Evolutionary conservation across 306 rosid species (phyloP), one percentile per base, ranked within the genome.

Genomic region (Casuarina cunninghamiana): DNA sequence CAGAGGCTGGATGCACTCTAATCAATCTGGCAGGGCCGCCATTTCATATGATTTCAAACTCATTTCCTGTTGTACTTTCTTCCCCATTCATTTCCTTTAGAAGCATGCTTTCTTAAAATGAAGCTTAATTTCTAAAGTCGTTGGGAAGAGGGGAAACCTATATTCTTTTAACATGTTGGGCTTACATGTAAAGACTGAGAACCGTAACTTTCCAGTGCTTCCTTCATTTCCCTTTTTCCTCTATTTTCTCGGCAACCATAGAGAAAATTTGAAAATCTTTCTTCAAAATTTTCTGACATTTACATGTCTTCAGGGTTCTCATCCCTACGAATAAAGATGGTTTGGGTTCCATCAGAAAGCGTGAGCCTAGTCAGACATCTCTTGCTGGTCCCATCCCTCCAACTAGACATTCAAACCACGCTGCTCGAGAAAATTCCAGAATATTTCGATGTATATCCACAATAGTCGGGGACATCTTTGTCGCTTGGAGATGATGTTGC

Each of bases 341-440:
- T n/a, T 67, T 74, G 2, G 74, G 74, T 77, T 72, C 79, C 3
- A 32, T 71, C 19, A 74, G 77, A 76, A 76, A 81, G 79, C 61
- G 82, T 80, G 74, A 84, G 87, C 73, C 73, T 84, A 44, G 45
- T 73, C 53, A 77, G 84, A 16, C 69, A 84, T 51, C 81, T 84
- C 5, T 26, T 84, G 71, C 82, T 77, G 53, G 84, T 84, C 10
- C 84, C 79, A 0, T 72, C 84, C 16, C 51, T 84, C 53, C 87
- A 84, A 26, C 32, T 80, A 1, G 82, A 84, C 48, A 58, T 84
- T 44, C 87, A 80, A 76, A 44, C 19, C 53, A 48, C 77, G 79
- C 87, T 84, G 10, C 84, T 84, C 32, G 87, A 80, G 82, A 84
- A 84, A 58, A 79, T 84, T 76, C 87, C 87, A 1, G 87, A 80